Base-by-base conservation (phyloP, 352 stramenopile genomes). In the Globisporangium iwayamae region DNA sequence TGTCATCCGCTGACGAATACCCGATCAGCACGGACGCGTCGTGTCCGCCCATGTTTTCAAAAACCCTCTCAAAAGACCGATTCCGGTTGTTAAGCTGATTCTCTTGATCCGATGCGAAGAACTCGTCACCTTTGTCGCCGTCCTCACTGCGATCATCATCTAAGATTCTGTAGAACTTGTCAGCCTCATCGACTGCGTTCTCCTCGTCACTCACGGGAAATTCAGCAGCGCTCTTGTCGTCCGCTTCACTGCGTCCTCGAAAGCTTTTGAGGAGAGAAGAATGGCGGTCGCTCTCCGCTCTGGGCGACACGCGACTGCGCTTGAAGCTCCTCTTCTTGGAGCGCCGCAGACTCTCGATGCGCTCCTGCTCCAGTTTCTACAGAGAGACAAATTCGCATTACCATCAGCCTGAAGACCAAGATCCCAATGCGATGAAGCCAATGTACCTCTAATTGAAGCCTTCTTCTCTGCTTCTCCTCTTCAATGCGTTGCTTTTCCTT, bases 371-470 rank as follows among this genome's bases (percentile, higher is more conserved):
- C 0, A 78, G 58, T 52, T 53, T 53, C 71, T 77, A 45, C 30
- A 57, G 25, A 28, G 25, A 28, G 25, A 28, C 25, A 28, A 2
- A 28, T 28, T 28, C 25, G 25, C 25, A 28, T 28, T 28, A 28
- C 25, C 25, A 28, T 28, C 25, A 28, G 25, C 25, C 25, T 28
- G 25, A 28, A 28, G 25, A 0, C 25, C 32, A 36, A 36, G 32
- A 8, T 36, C 32, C 32, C 32, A 36, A 36, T 36, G 32, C 32
- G 4, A 36, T 36, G 32, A 36, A 56, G 38, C 30, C 30, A 14
- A 41, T 34, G 18, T 63, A 87, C 82, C 76, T 89, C 67, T 9
- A 87, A 69, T 58, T 89, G 69, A n/a, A 84, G 67, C 6, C 76
- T 58, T 16, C 70, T 68, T 34, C 76, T 72, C 48, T 75, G 74